Evolutionary conservation across 805 yeast genomes (phyloP).

Genomic region (Myxozyma lipomycoides): DNA sequence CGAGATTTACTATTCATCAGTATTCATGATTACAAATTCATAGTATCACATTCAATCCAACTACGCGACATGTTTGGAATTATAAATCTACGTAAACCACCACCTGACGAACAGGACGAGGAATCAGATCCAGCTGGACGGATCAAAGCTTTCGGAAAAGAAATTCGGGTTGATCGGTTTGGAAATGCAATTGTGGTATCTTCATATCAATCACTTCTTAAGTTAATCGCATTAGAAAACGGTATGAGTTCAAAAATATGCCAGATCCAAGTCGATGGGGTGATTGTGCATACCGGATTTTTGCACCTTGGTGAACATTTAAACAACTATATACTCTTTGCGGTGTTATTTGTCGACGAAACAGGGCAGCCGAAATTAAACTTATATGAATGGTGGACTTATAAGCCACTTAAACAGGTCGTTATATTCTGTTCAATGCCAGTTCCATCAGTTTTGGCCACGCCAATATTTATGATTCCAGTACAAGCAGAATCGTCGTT

Average conservation of each 20-base stretch:
- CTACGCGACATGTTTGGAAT: constrained; percentile 3
- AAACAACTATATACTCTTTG: constrained; percentile 2
- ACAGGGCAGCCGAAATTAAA: constrained; percentile 3
- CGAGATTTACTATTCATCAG: constrained; percentile 13
- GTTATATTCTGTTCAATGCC: constrained; percentile 4
- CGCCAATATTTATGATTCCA: constrained; percentile 17
- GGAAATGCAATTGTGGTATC: constrained; percentile 9
- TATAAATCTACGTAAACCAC: constrained; percentile 1
- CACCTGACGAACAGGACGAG: background rate
- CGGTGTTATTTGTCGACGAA: constrained; percentile 7
- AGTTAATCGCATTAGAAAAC: constrained; percentile 4
- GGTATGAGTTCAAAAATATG: background rate
- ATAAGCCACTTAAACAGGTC: constrained; percentile 2
- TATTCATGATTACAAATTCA: constrained; percentile 3
- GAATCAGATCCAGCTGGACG: constrained; percentile 8
- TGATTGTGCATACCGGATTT: constrained; percentile 18
- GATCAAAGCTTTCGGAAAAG: constrained; percentile 15
- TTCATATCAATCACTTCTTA: constrained; percentile 16
- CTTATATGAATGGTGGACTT: constrained; percentile 12
- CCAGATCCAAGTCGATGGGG: constrained; percentile 20
- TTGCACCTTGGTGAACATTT: background rate
- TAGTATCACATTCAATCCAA: constrained; percentile 8
- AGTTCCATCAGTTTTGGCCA: background rate
- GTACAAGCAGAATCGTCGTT: constrained; percentile 4
- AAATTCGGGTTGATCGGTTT: constrained; percentile 1